phyloP scores from a whole-genome alignment of 2,329 filamentous ascomycete species.

The Tolypocladium endophyticum region DNA sequence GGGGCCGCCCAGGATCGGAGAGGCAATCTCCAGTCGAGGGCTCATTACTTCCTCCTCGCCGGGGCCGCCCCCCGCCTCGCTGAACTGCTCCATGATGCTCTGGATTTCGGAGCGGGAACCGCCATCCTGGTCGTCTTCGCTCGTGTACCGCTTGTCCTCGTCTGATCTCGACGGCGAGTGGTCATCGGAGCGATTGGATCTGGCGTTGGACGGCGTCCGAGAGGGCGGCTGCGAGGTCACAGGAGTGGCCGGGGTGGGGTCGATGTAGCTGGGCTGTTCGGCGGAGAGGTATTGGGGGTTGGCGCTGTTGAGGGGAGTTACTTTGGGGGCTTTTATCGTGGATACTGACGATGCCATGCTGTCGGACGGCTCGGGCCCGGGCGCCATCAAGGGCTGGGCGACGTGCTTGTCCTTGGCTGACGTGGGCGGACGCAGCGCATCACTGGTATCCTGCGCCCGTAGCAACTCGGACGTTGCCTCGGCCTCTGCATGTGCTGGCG shows the following conservation, averaged over 20 bases:
- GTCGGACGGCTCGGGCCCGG: constrained; percentile 12
- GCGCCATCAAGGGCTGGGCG: constrained; percentile 5
- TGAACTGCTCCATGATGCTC: constrained; percentile 95
- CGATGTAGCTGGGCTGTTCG: constrained; percentile 38
- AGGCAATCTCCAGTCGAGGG: constrained; percentile 71
- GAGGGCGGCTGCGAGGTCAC: constrained; percentile 45
- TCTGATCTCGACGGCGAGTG: constrained; percentile 45
- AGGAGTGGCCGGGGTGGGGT: constrained; percentile 49
- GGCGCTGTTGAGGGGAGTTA: constrained; percentile 22
- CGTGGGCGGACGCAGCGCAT: neutral
- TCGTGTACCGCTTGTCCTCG: constrained; percentile 46
- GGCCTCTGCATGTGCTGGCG: neutral
- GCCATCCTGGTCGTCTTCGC: constrained; percentile 55
- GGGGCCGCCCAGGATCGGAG: constrained; percentile 59
- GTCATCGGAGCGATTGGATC: constrained; percentile 32
- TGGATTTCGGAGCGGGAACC: constrained; percentile 80
- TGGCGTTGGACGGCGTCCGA: constrained; percentile 44
- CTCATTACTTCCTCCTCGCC: constrained; percentile 85
- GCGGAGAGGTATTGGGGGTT: constrained; percentile 34
- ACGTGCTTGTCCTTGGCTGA: constrained; percentile 14
- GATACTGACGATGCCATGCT: constrained; percentile 35
- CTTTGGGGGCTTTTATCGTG: constrained; percentile 35
- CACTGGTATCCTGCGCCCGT: neutral
- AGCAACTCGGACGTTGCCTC: neutral
- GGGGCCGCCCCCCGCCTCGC: constrained; percentile 60